phyloP scores from a whole-genome alignment of 1,284 basidiomycete species.

The Cronartium quercuum region DNA sequence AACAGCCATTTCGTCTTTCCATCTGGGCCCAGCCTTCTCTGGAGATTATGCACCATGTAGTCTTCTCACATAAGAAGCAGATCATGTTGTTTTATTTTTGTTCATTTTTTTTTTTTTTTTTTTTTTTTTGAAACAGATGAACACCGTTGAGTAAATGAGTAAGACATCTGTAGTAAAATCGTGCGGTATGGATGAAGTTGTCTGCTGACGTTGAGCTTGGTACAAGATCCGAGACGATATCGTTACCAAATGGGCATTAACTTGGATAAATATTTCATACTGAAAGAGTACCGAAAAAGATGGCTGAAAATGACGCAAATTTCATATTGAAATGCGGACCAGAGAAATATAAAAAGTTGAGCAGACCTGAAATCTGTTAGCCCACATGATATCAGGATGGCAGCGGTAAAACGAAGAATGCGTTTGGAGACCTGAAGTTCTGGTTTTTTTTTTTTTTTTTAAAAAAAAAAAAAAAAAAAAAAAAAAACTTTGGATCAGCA shows the following conservation, averaged over 20 bases:
- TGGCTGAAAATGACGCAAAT: background rate
- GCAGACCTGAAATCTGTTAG: conserved; percentile 12
- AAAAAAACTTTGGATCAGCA: no score
- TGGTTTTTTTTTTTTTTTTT: no score
- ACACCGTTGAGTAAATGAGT: no score
- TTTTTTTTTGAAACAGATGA: no score
- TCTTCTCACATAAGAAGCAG: background rate
- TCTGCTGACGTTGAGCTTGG: conserved; percentile 26
- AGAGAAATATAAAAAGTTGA: conserved; percentile 10
- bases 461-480: background rate
- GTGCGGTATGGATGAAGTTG: no score
- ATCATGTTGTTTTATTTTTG: no score
- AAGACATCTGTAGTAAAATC: no score
- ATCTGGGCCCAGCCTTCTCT: background rate
- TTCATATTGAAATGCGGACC: background rate
- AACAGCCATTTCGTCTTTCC: conserved; percentile 16
- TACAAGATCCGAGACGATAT: conserved; percentile 22
- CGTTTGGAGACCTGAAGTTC: conserved; percentile 30
- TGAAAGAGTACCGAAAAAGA: background rate
- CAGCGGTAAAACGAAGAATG: conserved; percentile 31
- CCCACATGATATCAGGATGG: conserved; percentile 38
- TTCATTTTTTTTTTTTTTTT: no score
- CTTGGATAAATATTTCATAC: conserved; percentile 23
- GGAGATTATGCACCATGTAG: conserved; percentile 19
- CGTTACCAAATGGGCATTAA: conserved; percentile 15